phyloP scores from a whole-genome alignment of 768 basidiomycete species.

The Chalciporus piperatus region DNA sequence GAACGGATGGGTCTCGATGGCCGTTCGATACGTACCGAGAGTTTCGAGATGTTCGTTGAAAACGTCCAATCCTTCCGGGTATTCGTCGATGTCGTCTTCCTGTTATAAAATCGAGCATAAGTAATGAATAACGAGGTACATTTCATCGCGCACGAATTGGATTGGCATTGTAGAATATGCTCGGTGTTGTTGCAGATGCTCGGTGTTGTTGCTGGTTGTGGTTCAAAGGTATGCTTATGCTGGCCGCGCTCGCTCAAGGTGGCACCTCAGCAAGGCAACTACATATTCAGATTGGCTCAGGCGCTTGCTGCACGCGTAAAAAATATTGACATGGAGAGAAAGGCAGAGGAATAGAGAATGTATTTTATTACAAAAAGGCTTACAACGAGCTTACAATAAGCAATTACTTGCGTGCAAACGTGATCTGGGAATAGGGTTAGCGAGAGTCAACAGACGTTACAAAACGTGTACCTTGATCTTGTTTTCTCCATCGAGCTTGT shows the following conservation, averaged over 20 bases:
- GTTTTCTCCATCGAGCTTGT: conserved; percentile 95
- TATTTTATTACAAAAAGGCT: conserved; percentile 30
- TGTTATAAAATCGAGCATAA: background rate
- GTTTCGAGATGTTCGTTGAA: conserved; percentile 5
- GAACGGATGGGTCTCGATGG: background rate
- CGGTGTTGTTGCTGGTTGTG: conserved; percentile 11
- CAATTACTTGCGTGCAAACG: conserved; percentile 68
- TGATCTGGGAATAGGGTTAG: conserved; percentile 46
- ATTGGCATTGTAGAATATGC: conserved; percentile 11
- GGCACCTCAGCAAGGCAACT: too few species aligned
- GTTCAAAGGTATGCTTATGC: conserved; percentile 1
- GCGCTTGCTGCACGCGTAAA: conserved; percentile 27
- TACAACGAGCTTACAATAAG: conserved; percentile 28
- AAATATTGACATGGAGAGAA: conserved; percentile 20
- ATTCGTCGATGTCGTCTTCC: conserved; percentile 23
- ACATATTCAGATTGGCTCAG: background rate
- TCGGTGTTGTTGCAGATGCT: conserved; percentile 10
- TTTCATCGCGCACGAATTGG: conserved; percentile 18
- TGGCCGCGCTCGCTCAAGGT: background rate
- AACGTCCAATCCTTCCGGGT: conserved; percentile 12
- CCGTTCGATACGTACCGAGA: conserved; percentile 19
- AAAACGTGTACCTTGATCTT: conserved; percentile 82
- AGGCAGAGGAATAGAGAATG: conserved; percentile 18
- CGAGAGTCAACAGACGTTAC: background rate
- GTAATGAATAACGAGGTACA: background rate